A percentile compares a stretch with the other conserved stretches of the same genome.
phyloP scores from a whole-genome alignment of 345 rosid species.

The Litchi chinensis region DNA sequence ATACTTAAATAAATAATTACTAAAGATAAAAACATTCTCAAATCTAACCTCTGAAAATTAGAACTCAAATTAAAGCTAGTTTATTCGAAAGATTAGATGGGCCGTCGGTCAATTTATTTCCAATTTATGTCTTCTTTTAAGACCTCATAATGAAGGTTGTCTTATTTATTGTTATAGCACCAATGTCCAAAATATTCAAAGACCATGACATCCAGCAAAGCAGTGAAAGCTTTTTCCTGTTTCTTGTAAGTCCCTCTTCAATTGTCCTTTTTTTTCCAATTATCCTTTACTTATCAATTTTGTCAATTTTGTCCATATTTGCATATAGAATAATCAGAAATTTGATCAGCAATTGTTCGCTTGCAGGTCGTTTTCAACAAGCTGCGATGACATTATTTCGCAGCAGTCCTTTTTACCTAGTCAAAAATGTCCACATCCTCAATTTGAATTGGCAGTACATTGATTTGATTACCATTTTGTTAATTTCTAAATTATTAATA shows the following conservation, averaged over 20 bases:
- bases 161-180: constrained; percentile 24
- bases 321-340: neutral
- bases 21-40: too few relatives aligned
- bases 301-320: neutral
- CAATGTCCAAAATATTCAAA: constrained; percentile 30
- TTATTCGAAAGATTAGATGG: too few relatives aligned
- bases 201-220: constrained; percentile 28
- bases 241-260: constrained; percentile 33
- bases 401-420: constrained; percentile 22
- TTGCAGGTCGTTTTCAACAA: constrained; percentile 35
- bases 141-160: neutral
- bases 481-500: too few relatives aligned
- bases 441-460: constrained; percentile 28
- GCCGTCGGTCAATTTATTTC: neutral
- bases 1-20: too few relatives aligned
- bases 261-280: constrained; percentile 28
- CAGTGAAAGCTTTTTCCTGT: constrained; percentile 23
- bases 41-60: too few relatives aligned
- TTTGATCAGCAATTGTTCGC: neutral
- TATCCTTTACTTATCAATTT: neutral
- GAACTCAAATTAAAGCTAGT: too few relatives aligned
- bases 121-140: neutral
- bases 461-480: neutral
- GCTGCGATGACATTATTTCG: constrained; percentile 18
- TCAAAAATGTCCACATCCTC: constrained; percentile 24